Base-by-base conservation (phyloP, 176 grass and related monocot species). In the Zoysia japonica region DNA sequence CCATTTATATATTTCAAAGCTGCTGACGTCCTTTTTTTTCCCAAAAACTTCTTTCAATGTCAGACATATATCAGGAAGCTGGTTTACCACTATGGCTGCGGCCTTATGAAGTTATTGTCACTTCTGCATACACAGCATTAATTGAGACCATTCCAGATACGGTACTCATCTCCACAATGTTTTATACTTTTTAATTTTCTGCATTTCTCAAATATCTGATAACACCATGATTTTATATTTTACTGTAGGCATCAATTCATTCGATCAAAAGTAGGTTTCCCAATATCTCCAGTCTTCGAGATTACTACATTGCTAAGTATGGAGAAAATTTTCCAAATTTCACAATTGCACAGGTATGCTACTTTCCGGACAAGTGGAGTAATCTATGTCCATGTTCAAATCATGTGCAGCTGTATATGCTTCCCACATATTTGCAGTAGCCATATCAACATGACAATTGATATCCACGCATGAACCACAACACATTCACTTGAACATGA, bases 21-120 rank as follows among this genome's bases (percentile, higher is more conserved):
- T 50, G 7, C 44, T 77, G 40, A 70, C 46, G 45, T 47, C 3
- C 78, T n/a, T 61, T 72, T 43, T 83, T 79, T 86, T 28, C 28
- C 28, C 11, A 16, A 85, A 68, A 84, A 67, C 70, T 71, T 17
- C 38, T 67, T 68, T 70, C 82, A 66, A 72, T 60, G 16, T 35
- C 88, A 99, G 96, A 99, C 78, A 99, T 99, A 89, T 99, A 99
- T 87, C 96, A 99, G 93, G 96, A 99, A 91, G 96, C 96, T 63
- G 96, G 96, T 57, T 90, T 99, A 74, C 96, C 96, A 81, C 92
- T 99, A 80, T 99, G 96, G 96, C 84, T 99, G 78, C 86, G 96
- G 47, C 96, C 96, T 72, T 95, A 99, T 88, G 96, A 99, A 84
- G 88, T 99, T 78, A 91, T 99, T 17, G 92, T 99, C 62, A 99